phyloP scores from a whole-genome alignment of 306 rosid genomes.

The Cucurbita maxima region DNA sequence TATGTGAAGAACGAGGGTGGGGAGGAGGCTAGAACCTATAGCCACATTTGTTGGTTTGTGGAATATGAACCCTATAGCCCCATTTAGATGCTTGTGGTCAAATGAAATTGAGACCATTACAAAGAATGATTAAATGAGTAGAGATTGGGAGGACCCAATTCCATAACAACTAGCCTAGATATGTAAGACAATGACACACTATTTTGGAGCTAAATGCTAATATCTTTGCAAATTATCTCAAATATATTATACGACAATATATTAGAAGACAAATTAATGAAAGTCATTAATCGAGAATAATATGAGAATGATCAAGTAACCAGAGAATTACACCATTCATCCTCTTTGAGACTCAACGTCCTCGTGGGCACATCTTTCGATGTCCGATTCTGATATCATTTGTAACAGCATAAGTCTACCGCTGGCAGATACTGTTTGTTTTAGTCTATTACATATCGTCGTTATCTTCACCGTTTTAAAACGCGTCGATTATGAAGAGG shows the following conservation, averaged over 20 bases:
- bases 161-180: constrained; percentile 22
- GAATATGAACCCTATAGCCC: constrained; percentile 8
- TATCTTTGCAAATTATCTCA: neutral
- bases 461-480: too few species aligned
- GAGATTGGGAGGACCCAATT: constrained; percentile 25
- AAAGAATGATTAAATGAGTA: constrained; percentile 12
- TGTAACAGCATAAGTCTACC: too few species aligned
- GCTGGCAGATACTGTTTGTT: too few species aligned
- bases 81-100: constrained; percentile 15
- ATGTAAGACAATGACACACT: constrained; percentile 18
- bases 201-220: neutral
- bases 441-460: too few species aligned
- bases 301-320: neutral
- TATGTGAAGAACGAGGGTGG: too few species aligned
- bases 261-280: neutral
- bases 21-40: neutral
- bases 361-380: too few species aligned
- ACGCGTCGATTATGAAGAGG: too few species aligned
- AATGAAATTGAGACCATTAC: constrained; percentile 14
- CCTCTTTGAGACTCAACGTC: too few species aligned
- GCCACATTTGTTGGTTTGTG: constrained; percentile 4
- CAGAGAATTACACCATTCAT: neutral
- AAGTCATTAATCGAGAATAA: neutral
- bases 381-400: too few species aligned
- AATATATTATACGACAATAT: neutral